Evolutionary conservation across 345 rosid species (phyloP), one percentile per base, ranked within the genome.

Genomic region (Psidium friedrichsthalianum): DNA sequence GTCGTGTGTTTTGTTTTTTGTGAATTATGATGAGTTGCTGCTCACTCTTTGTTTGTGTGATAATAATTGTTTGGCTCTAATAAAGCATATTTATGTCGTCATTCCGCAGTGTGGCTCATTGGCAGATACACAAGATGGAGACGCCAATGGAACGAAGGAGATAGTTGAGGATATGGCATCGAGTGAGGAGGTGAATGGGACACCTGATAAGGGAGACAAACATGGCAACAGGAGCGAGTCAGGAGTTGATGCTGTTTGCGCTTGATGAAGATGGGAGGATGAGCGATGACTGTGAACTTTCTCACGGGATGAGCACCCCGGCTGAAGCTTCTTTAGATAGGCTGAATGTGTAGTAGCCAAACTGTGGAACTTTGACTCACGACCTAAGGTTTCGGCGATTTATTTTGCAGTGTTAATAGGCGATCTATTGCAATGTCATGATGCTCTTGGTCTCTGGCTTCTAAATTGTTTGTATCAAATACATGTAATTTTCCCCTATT

Each of bases 321-420:
- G n/a, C n/a, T n/a, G n/a, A n/a, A n/a, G n/a, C n/a, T n/a, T n/a
- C n/a, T n/a, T n/a, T n/a, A n/a, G n/a, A n/a, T n/a, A n/a, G n/a
- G n/a, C n/a, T n/a, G n/a, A n/a, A n/a, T n/a, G n/a, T n/a, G n/a
- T n/a, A n/a, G n/a, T n/a, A n/a, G n/a, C n/a, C n/a, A n/a, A 96
- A 94, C 93, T 96, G 1, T 97, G 99, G 99, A 94, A 92, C 49
- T 95, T 97, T 89, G n/a, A n/a, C 90, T 96, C 89, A 96, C 98
- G 27, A 95, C 98, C 14, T 97, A 88, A 88, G 54, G 51, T 44
- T 81, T 82, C 29, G 53, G 83, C 2, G 36, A 52, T 51, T 56
- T 82, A 18, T 69, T 69, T 69, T 47, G 78, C 78, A 69, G 78
- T 69, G 78, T 69, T 32, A 69, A 69, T 69, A 69, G 32, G n/a